Evolutionary conservation across 192 early-diverging fungal genomes (phyloP), one percentile per base, ranked within the genome.

Genomic region (Coemansia reversa): DNA sequence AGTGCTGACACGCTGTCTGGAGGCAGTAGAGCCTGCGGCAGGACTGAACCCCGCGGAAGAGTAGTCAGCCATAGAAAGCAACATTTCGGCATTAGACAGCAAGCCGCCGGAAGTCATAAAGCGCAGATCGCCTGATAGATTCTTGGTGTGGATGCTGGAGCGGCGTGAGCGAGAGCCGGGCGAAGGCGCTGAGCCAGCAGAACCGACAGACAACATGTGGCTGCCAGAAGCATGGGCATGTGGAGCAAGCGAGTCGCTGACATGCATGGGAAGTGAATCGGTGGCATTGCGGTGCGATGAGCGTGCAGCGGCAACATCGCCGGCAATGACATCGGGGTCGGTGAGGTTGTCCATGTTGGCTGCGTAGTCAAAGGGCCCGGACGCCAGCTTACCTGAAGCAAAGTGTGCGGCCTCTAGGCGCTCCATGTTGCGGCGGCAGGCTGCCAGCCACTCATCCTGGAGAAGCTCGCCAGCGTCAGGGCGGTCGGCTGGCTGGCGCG

Each of bases 401-500:
- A 67, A 68, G 14, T 42, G 28, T 9, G 48, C 39, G 6, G 48
- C 58, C 49, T 64, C 62, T 30, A 60, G 52, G 8, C 68, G 60
- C 42, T 77, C 66, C 35, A 77, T 69, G 51, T 48, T 62, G 22
- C 63, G 60, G 16, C 71, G 49, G 5, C 70, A 84, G 18, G 70
- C 78, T 2, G 69, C 61, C 18, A 93, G 73, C 92, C 93, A 96
- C 11, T 82, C 77, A 71, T 96, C 88, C 5, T 74, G 50, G 20
- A 94, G 66, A 20, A 96, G 69, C 52, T 94, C 91, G 2, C 74
- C 69, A 2, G 94, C 94, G 2, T 83, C 69, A 2, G 94, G 92
- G 3, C 94, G 88, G 27, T 88, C 70, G 1, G 68, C 74, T 0
- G 91, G 84, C 45, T 86, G 85, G 25, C 90, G 86, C 1, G 79